These are phyloP conservation scores for Yamadazyma atmosphaerica DNA, from an alignment of 1,139 yeast genomes.

Conservation along the genomic window DNA sequence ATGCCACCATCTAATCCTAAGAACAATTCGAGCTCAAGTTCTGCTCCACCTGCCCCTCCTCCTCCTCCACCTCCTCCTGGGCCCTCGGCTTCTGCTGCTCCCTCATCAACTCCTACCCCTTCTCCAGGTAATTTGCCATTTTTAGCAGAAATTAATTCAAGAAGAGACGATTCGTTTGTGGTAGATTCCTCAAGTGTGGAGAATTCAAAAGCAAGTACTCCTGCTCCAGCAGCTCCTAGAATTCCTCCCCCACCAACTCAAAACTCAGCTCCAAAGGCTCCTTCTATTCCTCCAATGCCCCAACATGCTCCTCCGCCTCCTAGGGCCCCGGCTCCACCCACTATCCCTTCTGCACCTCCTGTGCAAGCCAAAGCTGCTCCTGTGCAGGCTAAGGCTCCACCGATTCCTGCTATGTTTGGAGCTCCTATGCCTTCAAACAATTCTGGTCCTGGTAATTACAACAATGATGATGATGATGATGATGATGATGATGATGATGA, in stretches of 20 bases:
- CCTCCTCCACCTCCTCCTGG: slow-evolving; percentile 19
- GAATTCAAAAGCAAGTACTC: slow-evolving; percentile 16
- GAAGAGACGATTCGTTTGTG: slow-evolving; percentile 36
- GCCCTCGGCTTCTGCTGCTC: slow-evolving; percentile 5
- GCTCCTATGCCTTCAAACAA: slow-evolving; percentile 12
- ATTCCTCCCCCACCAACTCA: too few relatives aligned
- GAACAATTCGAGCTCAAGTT: too few relatives aligned
- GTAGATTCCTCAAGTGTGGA: slow-evolving; percentile 31
- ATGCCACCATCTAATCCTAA: too few relatives aligned
- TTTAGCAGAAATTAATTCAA: slow-evolving; percentile 43
- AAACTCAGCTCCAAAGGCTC: slow-evolving; percentile 15
- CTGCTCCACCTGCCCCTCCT: slow-evolving; percentile 19
- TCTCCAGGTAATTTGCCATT: slow-evolving; percentile 39
- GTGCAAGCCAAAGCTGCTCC: slow-evolving; percentile 18
- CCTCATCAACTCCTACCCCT: slow-evolving; percentile 9
- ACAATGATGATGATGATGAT: slow-evolving; percentile 5
- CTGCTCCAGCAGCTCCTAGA: slow-evolving; percentile 15
- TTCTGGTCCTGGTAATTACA: neutral
- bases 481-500: slow-evolving; percentile 4
- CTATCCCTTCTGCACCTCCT: slow-evolving; percentile 16
- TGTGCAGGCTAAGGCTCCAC: slow-evolving; percentile 14
- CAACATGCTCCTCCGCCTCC: slow-evolving; percentile 14
- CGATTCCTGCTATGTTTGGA: slow-evolving; percentile 15
- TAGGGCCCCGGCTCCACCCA: slow-evolving; percentile 14
- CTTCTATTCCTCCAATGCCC: slow-evolving; percentile 13